These are phyloP conservation scores for Phanerochaete sordida DNA, from an alignment of 768 basidiomycete genomes.

Conservation along the genomic window DNA sequence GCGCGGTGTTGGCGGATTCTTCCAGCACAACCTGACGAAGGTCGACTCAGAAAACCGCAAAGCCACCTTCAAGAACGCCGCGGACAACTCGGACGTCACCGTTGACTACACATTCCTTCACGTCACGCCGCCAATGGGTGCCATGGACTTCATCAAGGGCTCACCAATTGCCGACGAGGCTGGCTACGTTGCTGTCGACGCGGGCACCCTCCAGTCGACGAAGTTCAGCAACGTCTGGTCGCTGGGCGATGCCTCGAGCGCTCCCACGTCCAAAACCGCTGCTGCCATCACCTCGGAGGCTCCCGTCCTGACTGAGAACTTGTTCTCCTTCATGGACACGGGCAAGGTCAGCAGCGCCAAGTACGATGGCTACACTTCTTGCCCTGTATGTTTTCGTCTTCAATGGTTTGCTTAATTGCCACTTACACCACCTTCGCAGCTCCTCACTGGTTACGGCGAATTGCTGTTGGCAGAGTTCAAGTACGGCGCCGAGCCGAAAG, in stretches of 20 bases:
- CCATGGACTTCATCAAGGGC: slow-evolving; percentile 72
- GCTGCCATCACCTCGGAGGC: slow-evolving; percentile 91
- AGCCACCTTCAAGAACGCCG: slow-evolving; percentile 78
- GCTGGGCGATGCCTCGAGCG: slow-evolving; percentile 86
- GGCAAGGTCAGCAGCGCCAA: slow-evolving; percentile 64
- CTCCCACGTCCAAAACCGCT: slow-evolving; percentile 95
- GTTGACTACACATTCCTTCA: slow-evolving; percentile 84
- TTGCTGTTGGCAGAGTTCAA: slow-evolving; percentile 92
- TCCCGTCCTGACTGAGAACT: slow-evolving; percentile 87
- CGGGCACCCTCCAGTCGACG: slow-evolving; percentile 75
- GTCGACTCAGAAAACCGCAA: slow-evolving; percentile 67
- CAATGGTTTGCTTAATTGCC: not conserved
- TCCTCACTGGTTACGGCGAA: slow-evolving; percentile 78
- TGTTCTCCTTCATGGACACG: slow-evolving; percentile 70
- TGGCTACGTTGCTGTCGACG: slow-evolving; percentile 90
- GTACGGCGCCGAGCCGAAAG: slow-evolving; percentile 85
- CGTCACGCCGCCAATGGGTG: slow-evolving; percentile 90
- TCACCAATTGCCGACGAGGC: slow-evolving; percentile 75
- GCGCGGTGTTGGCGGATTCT: slow-evolving; percentile 77
- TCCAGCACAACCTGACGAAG: slow-evolving; percentile 78
- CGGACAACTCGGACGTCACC: slow-evolving; percentile 62
- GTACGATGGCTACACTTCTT: slow-evolving; percentile 90
- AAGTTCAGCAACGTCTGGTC: slow-evolving; percentile 89
- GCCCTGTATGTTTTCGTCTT: slow-evolving; percentile 56
- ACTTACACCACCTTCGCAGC: slow-evolving; percentile 32